Evolutionary conservation across 73 alveolate species (phyloP).

Genomic region (Tetrahymena borealis): DNA sequence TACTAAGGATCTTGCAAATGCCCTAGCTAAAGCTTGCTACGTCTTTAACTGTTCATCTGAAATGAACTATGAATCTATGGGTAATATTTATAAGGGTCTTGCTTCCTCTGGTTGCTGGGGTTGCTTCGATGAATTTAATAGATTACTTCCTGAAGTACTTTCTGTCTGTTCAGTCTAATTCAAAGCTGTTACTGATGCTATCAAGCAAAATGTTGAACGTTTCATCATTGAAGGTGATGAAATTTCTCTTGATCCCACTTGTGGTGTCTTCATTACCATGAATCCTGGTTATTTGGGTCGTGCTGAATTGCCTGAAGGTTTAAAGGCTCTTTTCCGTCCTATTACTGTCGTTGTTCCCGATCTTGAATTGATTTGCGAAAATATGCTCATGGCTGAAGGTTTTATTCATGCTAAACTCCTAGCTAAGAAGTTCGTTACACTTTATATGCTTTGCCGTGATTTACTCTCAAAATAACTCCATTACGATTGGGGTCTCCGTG

Average conservation of each 20-base stretch:
- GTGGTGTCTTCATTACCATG: constrained; percentile 99
- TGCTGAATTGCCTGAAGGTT: constrained; percentile 99
- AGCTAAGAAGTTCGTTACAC: constrained; percentile 97
- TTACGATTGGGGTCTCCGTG: constrained; percentile 99
- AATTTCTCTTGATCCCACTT: constrained; percentile 96
- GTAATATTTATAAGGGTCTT: constrained; percentile 98
- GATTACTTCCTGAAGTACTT: constrained; percentile 99
- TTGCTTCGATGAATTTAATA: constrained; percentile 99
- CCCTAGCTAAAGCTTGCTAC: constrained; percentile 97
- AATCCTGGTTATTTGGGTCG: constrained; percentile 99
- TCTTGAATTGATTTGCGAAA: constrained; percentile 98
- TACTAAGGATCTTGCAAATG: constrained; percentile 99
- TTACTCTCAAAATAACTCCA: constrained; percentile 87
- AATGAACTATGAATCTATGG: constrained; percentile 99
- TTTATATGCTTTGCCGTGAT: constrained; percentile 96
- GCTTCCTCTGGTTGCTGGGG: constrained; percentile 99
- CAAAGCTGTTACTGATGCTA: constrained; percentile 99
- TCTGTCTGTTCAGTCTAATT: constrained; percentile 99
- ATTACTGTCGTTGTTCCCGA: constrained; percentile 99
- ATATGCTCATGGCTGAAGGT: constrained; percentile 99
- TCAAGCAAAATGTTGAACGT: constrained; percentile 69
- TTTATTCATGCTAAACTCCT: constrained; percentile 98
- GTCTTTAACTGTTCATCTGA: constrained; percentile 99
- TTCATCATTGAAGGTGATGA: constrained; percentile 98
- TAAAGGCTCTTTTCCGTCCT: constrained; percentile 99